Evolutionary conservation across 1,284 basidiomycete genomes (phyloP).

Genomic region (Puccinia hordei): DNA sequence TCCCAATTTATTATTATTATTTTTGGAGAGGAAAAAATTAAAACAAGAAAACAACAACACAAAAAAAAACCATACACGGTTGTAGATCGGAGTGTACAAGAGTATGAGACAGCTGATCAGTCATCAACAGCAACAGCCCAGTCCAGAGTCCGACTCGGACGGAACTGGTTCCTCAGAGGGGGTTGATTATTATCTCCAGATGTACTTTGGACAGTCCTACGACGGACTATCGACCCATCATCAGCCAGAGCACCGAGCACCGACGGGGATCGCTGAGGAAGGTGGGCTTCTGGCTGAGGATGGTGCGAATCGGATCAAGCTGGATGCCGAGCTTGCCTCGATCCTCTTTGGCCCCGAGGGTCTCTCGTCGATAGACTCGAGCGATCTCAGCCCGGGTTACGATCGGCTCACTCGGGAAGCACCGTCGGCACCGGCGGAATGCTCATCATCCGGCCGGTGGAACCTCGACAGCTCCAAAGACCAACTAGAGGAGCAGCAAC

Average conservation of each 20-base stretch:
- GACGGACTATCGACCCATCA: not conserved
- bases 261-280: conserved; percentile 21
- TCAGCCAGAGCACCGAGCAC: not conserved
- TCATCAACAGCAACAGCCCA: conserved; percentile 1
- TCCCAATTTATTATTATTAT: not conserved
- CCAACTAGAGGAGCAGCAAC: not conserved
- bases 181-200: conserved; percentile 38
- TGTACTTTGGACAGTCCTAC: conserved; percentile 40
- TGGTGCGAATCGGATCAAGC: conserved; percentile 2
- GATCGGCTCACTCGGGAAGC: conserved; percentile 17
- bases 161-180: conserved; percentile 27
- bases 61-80: too few relatives aligned
- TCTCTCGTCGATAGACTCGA: not conserved
- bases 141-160: conserved; percentile 31
- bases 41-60: too few relatives aligned
- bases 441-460: conserved; percentile 7
- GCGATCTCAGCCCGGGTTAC: not conserved
- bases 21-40: not conserved
- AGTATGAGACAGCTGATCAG: conserved; percentile 11
- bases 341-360: conserved; percentile 26
- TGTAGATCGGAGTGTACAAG: conserved; percentile 13
- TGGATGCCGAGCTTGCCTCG: conserved; percentile 33
- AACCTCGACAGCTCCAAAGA: not conserved
- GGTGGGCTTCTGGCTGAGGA: not conserved
- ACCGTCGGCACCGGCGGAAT: not conserved